phyloP scores from a whole-genome alignment of 257 asterid species.

The Cynanchum wilfordii region DNA sequence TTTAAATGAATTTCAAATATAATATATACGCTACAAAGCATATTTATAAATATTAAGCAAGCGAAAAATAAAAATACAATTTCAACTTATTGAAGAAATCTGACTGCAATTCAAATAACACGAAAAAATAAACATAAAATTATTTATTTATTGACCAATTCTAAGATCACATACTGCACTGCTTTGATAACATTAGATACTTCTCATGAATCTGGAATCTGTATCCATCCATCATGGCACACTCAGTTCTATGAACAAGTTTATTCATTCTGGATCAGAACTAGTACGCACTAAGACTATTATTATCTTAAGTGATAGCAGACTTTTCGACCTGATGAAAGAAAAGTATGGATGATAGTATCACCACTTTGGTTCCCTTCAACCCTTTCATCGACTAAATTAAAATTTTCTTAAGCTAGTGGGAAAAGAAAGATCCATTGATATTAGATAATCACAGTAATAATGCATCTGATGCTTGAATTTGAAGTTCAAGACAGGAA shows the following conservation, averaged over 20 bases:
- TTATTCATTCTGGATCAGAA: background rate
- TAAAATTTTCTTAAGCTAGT: no score
- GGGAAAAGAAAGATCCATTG: no score
- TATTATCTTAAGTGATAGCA: no score
- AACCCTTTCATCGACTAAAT: no score
- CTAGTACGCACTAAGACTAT: background rate
- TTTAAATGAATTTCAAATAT: background rate
- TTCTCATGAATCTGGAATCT: background rate
- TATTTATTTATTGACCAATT: background rate
- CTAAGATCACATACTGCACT: background rate
- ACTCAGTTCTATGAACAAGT: background rate
- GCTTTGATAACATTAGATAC: background rate
- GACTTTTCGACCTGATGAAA: no score
- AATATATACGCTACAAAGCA: background rate
- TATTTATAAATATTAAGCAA: background rate
- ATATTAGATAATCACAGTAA: background rate
- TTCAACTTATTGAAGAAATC: background rate
- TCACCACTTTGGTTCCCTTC: no score
- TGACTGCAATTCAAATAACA: background rate
- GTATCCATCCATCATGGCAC: background rate
- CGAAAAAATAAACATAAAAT: background rate
- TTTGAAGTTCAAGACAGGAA: background rate
- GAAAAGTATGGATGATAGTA: no score
- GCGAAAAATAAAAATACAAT: background rate
- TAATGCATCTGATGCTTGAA: background rate